These are phyloP conservation scores for Escallonia herrerae DNA, from an alignment of 129 eudicot genomes.

Conservation along the genomic window DNA sequence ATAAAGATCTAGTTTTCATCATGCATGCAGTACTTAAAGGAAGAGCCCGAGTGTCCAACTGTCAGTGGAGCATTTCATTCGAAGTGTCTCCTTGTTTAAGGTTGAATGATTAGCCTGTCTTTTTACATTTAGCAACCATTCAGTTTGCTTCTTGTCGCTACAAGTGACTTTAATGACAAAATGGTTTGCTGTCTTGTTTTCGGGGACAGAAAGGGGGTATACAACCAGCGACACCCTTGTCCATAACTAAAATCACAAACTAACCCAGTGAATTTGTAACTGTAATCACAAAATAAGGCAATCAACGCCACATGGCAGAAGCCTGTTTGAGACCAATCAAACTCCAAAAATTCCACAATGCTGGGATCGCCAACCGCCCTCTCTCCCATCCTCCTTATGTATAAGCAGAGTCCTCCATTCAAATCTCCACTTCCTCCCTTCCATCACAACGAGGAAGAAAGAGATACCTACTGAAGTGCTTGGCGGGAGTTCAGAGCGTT, in stretches of 20 bases:
- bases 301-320: background rate
- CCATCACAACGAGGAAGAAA: background rate
- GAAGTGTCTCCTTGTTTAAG: no score
- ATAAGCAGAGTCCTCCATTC: background rate
- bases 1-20: background rate
- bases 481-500: background rate
- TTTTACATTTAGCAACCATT: no score
- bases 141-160: no score
- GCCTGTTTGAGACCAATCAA: background rate
- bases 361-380: slow-evolving; percentile 1
- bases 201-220: no score
- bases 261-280: background rate
- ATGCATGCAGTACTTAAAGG: background rate
- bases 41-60: no score
- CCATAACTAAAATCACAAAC: background rate
- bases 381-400: background rate
- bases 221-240: background rate
- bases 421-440: background rate
- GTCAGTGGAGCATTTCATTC: no score
- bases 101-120: no score
- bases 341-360: slow-evolving; percentile 3
- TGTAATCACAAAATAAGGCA: background rate
- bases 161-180: no score
- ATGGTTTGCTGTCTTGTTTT: no score
- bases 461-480: background rate